Percentiles rank a stretch among this genome's conserved stretches.
Conservation (phyloP, 305 asterid species). For the Ajuga reptans region DNA sequence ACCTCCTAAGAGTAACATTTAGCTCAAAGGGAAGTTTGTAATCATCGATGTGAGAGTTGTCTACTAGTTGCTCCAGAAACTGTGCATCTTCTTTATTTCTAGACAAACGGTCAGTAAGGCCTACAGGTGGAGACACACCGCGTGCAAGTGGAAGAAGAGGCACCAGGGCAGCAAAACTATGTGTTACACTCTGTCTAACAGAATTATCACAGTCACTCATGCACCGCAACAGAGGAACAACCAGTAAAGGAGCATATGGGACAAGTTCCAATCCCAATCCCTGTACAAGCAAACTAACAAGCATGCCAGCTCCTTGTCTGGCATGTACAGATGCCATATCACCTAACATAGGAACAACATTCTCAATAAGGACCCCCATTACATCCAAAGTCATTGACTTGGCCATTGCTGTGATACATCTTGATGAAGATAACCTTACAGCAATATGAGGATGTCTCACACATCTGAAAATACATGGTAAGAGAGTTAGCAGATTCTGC, state of each 20-base stretch:
- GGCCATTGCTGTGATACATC: conserved; percentile 90
- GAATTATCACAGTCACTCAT: conserved; percentile 92
- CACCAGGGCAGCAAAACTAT: conserved; percentile 92
- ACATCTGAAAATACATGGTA: conserved; percentile 89
- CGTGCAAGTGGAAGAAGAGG: conserved; percentile 97
- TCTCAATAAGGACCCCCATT: conserved; percentile 77
- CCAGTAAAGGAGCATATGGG: conserved; percentile 90
- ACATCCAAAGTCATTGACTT: conserved; percentile 87
- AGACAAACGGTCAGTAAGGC: conserved; percentile 65
- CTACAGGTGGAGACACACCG: conserved; percentile 70
- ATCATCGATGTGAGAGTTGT: conserved; percentile 93
- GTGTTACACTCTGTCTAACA: conserved; percentile 97
- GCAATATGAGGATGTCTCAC: conserved; percentile 90
- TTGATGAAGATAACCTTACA: conserved; percentile 79
- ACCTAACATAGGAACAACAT: conserved; percentile 89
- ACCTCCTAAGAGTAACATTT: conserved; percentile 90
- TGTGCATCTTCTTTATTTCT: conserved; percentile 83
- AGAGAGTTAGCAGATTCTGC: conserved; percentile 67
- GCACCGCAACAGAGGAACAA: conserved; percentile 92
- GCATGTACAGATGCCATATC: conserved; percentile 80
- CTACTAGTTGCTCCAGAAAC: conserved; percentile 93
- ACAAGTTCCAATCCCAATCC: conserved; percentile 94
- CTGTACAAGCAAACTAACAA: conserved; percentile 90
- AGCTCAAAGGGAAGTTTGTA: conserved; percentile 79
- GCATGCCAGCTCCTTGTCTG: conserved; percentile 99